Evolutionary conservation across 352 stramenopile genomes (phyloP), one percentile per base, ranked within the genome.

Genomic region (Phytophthora foliorum): DNA sequence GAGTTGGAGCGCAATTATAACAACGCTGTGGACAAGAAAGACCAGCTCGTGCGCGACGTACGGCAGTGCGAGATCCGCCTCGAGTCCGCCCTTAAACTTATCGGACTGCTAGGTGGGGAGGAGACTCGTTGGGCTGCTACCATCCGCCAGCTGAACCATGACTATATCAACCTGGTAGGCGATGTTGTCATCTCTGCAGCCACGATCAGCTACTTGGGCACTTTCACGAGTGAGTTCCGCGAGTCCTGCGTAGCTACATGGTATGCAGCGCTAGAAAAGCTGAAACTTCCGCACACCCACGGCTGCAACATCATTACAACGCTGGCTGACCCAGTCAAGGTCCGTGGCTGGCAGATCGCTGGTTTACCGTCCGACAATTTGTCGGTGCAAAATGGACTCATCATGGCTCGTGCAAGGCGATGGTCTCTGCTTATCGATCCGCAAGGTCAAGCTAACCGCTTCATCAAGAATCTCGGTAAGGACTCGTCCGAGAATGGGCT

Each of bases 221-320:
- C 93, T 11, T 98, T 98, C 72, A 98, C 93, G 11, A 94, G 88
- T 29, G 93, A 98, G 53, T 98, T 98, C 55, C 89, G 95, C 2
- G 90, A 98, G 39, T 69, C 69, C 7, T 92, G 95, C 29, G 83
- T 98, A 21, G 69, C 82, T 10, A 69, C 80, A 38, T 98, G 94
- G 94, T 93, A 97, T 50, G 78, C 74, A 3, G 80, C 90, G 4
- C 71, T 98, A 4, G 71, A 82, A 7, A 76, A 86, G 21, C 84
- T 91, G 3, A 44, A 80, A 4, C 86, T 98, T 14, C 90, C 92
- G 0, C 90, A 97, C 69, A 97, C 90, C 0, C 72, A 72, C 45
- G 85, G 82, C 24, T 97, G 90, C 60, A 94, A 97, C 68, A 86
- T 96, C 49, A 92, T 94, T 55, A 88, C 80, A n/a, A 98, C 93